A percentile compares a stretch with the other conserved stretches of the same genome.
phyloP scores from a whole-genome alignment of 306 rosid species.

The Castanopsis chinensis region DNA sequence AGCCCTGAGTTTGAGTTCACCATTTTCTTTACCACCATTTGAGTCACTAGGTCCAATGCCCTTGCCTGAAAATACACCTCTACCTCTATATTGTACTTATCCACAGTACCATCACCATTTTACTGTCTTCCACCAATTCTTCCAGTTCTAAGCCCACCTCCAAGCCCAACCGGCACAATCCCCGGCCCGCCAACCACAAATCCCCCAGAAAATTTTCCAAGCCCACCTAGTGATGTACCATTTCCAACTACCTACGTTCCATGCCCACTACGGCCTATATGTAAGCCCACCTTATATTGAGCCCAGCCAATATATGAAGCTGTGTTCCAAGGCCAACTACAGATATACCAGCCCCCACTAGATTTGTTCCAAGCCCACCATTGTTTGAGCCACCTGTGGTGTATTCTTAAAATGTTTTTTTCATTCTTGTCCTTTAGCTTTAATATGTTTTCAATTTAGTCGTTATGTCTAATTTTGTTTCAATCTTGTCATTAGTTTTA shows the following conservation, averaged over 20 bases:
- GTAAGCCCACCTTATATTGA: conserved; percentile 26
- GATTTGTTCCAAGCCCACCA: conserved; percentile 56
- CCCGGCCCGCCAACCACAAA: conserved; percentile 35
- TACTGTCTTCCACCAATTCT: conserved; percentile 41
- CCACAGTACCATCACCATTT: conserved; percentile 46
- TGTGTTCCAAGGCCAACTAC: conserved; percentile 46
- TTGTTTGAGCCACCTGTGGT: conserved; percentile 73
- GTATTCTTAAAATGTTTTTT: neutral
- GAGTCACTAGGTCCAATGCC: conserved; percentile 68
- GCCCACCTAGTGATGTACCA: neutral
- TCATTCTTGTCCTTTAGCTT: too few relatives aligned
- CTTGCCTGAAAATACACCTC: conserved; percentile 42
- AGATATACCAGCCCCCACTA: conserved; percentile 45
- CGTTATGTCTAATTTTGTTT: too few relatives aligned
- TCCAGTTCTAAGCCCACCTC: conserved; percentile 53
- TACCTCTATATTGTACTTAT: conserved; percentile 53
- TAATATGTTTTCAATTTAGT: too few relatives aligned
- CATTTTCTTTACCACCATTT: conserved; percentile 69
- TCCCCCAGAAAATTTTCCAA: neutral
- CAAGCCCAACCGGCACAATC: conserved; percentile 20
- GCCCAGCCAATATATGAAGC: conserved; percentile 3
- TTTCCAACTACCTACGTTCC: conserved; percentile 40
- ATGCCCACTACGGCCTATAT: conserved; percentile 31
- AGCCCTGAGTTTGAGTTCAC: conserved; percentile 70
- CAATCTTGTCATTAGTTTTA: too few relatives aligned